Evolutionary conservation across 202 grass and related monocot species (phyloP).

Genomic region (Carex arenaria): DNA sequence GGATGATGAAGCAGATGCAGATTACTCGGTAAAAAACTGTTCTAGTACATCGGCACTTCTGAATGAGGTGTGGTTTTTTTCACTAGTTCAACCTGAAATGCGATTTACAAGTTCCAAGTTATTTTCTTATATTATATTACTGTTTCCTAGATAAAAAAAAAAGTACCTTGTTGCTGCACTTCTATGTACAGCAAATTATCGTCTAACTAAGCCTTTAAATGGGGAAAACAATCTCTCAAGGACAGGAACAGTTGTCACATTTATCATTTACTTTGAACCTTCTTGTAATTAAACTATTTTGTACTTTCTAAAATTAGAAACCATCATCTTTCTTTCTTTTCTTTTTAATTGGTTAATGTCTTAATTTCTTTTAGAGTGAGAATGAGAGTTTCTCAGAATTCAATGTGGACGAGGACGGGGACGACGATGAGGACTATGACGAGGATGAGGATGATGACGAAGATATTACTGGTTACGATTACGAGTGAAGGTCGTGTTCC

Average conservation of each 20-base stretch:
- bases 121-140: background rate
- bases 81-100: background rate
- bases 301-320: background rate
- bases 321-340: background rate
- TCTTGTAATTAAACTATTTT: conserved; percentile 13
- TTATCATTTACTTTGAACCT: conserved; percentile 2
- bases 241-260: background rate
- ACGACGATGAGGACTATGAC: conserved; percentile 50
- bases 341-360: background rate
- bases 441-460: conserved; percentile 47
- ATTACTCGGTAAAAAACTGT: background rate
- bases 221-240: background rate
- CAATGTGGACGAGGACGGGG: conserved; percentile 28
- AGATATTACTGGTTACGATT: conserved; percentile 19
- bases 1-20: conserved; percentile 40
- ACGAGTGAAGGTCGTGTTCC: background rate
- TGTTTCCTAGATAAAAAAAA: background rate
- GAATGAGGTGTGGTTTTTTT: conserved; percentile 37
- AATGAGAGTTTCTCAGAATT: conserved; percentile 29
- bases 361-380: background rate
- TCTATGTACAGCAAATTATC: background rate
- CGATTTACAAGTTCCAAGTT: background rate
- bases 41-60: conserved; percentile 14
- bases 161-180: background rate
- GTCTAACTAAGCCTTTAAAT: background rate